phyloP scores from a whole-genome alignment of 2,329 filamentous ascomycete species.

The Bipolaris cookei region DNA sequence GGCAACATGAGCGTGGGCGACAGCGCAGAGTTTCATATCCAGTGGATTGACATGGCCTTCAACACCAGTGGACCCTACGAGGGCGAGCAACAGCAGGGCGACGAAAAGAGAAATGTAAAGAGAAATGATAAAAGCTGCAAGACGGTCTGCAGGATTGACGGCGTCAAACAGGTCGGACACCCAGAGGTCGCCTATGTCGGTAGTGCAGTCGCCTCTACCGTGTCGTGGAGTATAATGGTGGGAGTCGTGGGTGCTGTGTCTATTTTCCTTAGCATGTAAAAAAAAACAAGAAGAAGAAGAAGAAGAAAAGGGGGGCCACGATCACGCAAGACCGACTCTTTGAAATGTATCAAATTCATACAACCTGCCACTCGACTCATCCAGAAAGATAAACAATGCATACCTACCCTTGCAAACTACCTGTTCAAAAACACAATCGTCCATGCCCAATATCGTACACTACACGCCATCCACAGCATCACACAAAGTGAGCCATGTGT shows the following conservation, averaged over 20 bases:
- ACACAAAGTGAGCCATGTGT: not conserved
- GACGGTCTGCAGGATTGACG: constrained; percentile 49
- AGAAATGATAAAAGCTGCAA: constrained; percentile 39
- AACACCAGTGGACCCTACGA: constrained; percentile 48
- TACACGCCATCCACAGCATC: not conserved
- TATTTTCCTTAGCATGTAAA: not conserved
- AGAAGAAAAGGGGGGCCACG: not conserved
- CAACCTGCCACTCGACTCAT: not conserved
- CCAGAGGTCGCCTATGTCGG: constrained; percentile 42
- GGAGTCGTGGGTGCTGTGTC: constrained; percentile 31
- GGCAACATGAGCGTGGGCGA: constrained; percentile 62
- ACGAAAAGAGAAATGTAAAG: constrained; percentile 13
- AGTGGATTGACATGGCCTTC: constrained; percentile 68
- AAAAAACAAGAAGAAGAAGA: not conserved
- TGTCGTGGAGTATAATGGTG: constrained; percentile 37
- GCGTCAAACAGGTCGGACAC: constrained; percentile 40
- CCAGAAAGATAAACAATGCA: not conserved
- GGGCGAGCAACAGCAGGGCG: constrained; percentile 32
- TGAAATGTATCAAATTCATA: not conserved
- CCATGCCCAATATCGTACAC: not conserved
- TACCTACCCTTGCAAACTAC: not conserved
- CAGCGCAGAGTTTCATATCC: constrained; percentile 63
- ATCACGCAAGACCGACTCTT: too few relatives aligned
- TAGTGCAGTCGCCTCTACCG: constrained; percentile 23
- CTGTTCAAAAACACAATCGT: not conserved